Conservation (phyloP, 2,329 filamentous ascomycete species). For the Ciborinia camelliae region DNA sequence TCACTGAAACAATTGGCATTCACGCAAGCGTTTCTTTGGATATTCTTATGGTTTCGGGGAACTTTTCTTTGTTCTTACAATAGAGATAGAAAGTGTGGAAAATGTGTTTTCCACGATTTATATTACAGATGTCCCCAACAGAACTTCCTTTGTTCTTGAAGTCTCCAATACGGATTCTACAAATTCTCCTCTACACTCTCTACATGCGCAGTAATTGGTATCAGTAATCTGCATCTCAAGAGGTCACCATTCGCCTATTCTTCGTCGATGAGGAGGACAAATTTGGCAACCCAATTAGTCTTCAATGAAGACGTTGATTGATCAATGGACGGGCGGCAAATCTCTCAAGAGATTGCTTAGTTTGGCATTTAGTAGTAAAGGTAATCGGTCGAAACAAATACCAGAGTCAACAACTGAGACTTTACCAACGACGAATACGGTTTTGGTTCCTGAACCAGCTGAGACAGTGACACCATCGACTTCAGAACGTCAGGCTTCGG, state of each 20-base stretch:
- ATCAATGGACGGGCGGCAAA: background rate
- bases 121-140: background rate
- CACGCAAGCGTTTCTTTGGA: background rate
- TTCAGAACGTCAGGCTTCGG: background rate
- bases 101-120: background rate
- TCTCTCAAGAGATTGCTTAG: constrained; percentile 1
- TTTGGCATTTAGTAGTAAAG: background rate
- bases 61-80: background rate
- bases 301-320: background rate
- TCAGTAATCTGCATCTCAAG: background rate
- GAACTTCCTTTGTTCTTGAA: background rate
- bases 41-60: background rate
- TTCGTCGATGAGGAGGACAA: background rate
- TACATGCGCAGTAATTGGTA: background rate
- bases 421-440: background rate
- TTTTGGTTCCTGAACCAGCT: background rate
- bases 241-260: background rate
- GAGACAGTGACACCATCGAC: background rate
- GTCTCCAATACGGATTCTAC: background rate
- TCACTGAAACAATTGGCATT: background rate
- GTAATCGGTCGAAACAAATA: background rate
- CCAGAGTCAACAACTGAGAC: background rate
- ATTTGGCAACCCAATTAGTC: background rate
- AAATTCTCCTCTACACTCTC: background rate
- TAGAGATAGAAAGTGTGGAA: background rate